Base-by-base conservation (phyloP, 208 protist species). In the Acanthamoeba lenticulata region DNA sequence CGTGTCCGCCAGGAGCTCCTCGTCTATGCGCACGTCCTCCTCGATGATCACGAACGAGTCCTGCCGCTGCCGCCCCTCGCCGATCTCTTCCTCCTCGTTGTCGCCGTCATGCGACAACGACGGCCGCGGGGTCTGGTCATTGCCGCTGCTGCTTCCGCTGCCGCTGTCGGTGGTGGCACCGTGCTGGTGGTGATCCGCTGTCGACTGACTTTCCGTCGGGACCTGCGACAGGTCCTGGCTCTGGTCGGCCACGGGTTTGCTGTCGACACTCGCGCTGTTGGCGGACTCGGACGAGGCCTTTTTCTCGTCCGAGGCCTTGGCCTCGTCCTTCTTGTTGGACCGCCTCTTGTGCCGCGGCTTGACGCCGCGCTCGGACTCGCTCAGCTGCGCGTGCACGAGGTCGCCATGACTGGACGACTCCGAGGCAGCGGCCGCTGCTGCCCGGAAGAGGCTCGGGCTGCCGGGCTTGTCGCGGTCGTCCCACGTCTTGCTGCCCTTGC, bases 1-100 rank as follows among this genome's bases (percentile, higher is more conserved):
- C 19, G 34, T 79, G 67, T 79, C 67, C 52, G 21, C 21, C 34
- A 79, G 38, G 19, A 79, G 67, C 34, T 79, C 67, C 67, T 79
- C 67, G 36, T 79, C 67, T n/a, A 79, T 79, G 6, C 67, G 67
- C 38, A n/a, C 34, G 67, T 79, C 67, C 67, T 79, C 67, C 38
- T 79, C 67, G 36, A 79, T 34, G 67, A 45, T 79, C 34, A 79
- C 32, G 67, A 79, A 79, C 38, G 67, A 79, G 9, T 34, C 67
- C 38, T 79, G 67, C 32, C 38, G 38, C 38, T 45, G 67, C 44
- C 38, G 29, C 11, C 21, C 52, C 21, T 27, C 21, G 4, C n/a
- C 32, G 67, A n/a, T 4, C 4, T 2, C 4, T 0, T n/a, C 1
- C 2, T 1, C 27, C 57, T 34, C 34, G 27, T 34, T 15, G 27